Conservation (phyloP, 768 basidiomycete species). For the Lanmaoa pseudosensibilis region DNA sequence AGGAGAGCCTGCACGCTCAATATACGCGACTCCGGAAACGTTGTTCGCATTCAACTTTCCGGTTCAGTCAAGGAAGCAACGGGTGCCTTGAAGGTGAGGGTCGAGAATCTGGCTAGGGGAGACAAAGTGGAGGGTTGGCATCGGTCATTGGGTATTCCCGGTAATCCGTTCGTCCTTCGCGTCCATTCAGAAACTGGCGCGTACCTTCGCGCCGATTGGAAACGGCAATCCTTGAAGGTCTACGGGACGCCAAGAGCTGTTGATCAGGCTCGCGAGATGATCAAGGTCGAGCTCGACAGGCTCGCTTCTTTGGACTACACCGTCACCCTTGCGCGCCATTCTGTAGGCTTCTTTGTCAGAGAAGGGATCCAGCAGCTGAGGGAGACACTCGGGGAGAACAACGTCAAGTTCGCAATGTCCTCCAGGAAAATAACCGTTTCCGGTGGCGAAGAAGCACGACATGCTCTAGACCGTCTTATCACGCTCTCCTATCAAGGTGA, state of each 20-base stretch:
- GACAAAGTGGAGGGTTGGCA: slow-evolving; percentile 55
- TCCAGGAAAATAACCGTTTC: slow-evolving; percentile 48
- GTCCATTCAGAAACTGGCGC: slow-evolving; percentile 40
- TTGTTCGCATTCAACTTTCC: slow-evolving; percentile 43
- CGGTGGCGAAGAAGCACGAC: slow-evolving; percentile 57
- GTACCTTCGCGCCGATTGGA: slow-evolving; percentile 48
- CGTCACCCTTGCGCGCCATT: slow-evolving; percentile 37
- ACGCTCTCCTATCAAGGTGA: slow-evolving; percentile 38
- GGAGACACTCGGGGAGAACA: slow-evolving; percentile 55
- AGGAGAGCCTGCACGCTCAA: slow-evolving; percentile 37
- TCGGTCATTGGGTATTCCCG: slow-evolving; percentile 34
- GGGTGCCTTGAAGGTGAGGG: slow-evolving; percentile 59
- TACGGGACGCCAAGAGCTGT: slow-evolving; percentile 44
- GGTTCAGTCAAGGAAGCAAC: slow-evolving; percentile 54
- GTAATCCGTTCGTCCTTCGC: slow-evolving; percentile 35
- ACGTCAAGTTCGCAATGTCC: slow-evolving; percentile 45
- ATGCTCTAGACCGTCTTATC: slow-evolving; percentile 45
- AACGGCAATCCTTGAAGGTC: slow-evolving; percentile 42
- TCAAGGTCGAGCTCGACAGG: slow-evolving; percentile 49
- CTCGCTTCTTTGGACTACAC: slow-evolving; percentile 45
- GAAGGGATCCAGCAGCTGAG: slow-evolving; percentile 50
- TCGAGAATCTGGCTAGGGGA: slow-evolving; percentile 54
- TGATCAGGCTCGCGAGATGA: slow-evolving; percentile 43
- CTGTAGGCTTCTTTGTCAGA: slow-evolving; percentile 51
- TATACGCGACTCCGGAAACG: slow-evolving; percentile 25